A percentile compares a stretch with the other conserved stretches of the same genome.
Evolutionary conservation across 1,284 basidiomycete species (phyloP).

Genomic region (Ceratobasidium sp.): DNA sequence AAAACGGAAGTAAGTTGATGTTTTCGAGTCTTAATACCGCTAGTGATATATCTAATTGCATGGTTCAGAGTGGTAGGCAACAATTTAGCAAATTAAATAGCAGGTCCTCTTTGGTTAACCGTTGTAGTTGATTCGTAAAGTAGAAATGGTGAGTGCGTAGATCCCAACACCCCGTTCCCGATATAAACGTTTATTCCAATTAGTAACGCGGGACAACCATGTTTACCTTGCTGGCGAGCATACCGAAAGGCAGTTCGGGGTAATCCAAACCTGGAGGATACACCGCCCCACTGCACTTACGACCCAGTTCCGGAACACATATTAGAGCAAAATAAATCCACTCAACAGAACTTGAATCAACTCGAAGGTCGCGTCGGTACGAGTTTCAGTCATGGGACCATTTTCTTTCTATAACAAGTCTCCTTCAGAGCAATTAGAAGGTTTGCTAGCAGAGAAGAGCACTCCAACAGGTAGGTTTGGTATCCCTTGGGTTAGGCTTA

Average conservation of each 20-base stretch:
- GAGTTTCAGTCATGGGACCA: background rate
- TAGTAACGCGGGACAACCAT: conserved; percentile 30
- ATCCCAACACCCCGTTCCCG: background rate
- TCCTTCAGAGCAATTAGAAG: conserved; percentile 27
- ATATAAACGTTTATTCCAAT: background rate
- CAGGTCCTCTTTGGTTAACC: no score
- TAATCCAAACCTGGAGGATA: conserved; percentile 15
- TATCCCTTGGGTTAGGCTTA: no score
- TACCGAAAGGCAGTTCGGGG: conserved; percentile 30
- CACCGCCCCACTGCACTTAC: conserved; percentile 26
- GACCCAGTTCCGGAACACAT: conserved; percentile 5
- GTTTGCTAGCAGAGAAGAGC: no score
- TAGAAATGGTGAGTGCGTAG: conserved; percentile 26
- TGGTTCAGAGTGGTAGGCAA: conserved; percentile 28
- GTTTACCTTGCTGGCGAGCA: conserved; percentile 23
- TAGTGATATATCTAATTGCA: no score
- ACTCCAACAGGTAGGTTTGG: no score
- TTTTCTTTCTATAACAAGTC: background rate
- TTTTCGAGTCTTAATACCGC: no score
- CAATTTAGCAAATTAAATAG: background rate
- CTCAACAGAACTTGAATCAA: conserved; percentile 11
- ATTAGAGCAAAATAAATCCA: background rate
- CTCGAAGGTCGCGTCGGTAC: conserved; percentile 32
- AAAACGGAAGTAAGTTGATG: conserved; percentile 38
- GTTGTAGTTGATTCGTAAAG: background rate